Conservation (phyloP, 352 stramenopile species). For the Pythium utonaiense region DNA sequence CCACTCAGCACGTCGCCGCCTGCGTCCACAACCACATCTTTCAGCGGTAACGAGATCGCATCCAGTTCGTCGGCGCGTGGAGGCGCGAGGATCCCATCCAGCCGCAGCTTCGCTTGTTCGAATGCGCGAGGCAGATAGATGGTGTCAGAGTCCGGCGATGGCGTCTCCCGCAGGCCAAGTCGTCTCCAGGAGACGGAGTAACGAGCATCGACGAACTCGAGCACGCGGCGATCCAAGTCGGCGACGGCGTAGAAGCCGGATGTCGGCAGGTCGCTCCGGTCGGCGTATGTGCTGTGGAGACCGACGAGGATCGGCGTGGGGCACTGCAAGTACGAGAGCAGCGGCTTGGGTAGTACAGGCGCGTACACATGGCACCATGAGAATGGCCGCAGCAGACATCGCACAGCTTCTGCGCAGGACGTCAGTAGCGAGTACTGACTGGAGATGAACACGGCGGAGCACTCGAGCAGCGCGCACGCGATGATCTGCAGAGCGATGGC, state of each 20-base stretch:
- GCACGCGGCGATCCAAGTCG: constrained; percentile 61
- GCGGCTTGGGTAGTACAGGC: constrained; percentile 73
- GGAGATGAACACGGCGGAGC: constrained; percentile 82
- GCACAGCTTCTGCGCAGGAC: constrained; percentile 78
- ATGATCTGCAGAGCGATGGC: constrained; percentile 70
- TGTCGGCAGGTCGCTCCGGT: constrained; percentile 53
- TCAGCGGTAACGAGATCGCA: not conserved
- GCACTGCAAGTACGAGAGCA: constrained; percentile 88
- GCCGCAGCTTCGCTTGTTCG: constrained; percentile 43
- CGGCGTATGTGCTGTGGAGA: constrained; percentile 67
- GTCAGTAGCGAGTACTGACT: constrained; percentile 81
- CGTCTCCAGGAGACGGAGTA: constrained; percentile 53
- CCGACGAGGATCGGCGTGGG: constrained; percentile 89
- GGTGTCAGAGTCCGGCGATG: constrained; percentile 16
- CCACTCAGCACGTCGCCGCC: not conserved
- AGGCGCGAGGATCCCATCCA: constrained; percentile 55
- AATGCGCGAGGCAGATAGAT: constrained; percentile 47
- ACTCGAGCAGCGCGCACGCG: constrained; percentile 82
- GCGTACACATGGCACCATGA: constrained; percentile 90
- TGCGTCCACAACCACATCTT: not conserved
- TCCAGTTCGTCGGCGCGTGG: constrained; percentile 16
- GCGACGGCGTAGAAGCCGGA: constrained; percentile 71
- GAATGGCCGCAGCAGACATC: constrained; percentile 82
- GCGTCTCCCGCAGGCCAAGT: constrained; percentile 38
- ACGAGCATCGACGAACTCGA: constrained; percentile 61